Conservation (phyloP, 176 grass and related monocot species). For the Lolium multiflorum region DNA sequence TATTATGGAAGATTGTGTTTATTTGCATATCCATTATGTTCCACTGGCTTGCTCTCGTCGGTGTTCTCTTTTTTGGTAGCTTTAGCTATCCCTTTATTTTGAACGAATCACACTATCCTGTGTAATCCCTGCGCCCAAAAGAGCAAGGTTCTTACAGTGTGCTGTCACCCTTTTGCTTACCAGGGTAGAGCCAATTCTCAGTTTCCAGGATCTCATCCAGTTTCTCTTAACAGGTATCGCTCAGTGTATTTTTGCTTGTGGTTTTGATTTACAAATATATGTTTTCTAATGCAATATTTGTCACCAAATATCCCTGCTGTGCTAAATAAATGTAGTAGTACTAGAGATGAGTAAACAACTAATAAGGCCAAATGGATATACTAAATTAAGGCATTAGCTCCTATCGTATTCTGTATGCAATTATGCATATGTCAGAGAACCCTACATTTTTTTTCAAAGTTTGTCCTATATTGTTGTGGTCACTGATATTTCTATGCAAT, state of each 20-base stretch:
- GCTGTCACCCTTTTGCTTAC: constrained; percentile 18
- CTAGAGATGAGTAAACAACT: constrained; percentile 6
- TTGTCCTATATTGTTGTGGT: no score
- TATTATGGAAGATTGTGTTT: constrained; percentile 9
- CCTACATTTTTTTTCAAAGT: not conserved
- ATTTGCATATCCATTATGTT: constrained; percentile 16
- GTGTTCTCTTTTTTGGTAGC: not conserved
- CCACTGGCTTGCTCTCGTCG: not conserved
- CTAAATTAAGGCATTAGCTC: not conserved
- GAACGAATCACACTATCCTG: not conserved
- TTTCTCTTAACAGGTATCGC: constrained; percentile 41
- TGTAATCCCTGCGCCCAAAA: constrained; percentile 2
- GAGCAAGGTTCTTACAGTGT: constrained; percentile 12
- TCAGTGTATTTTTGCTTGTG: constrained; percentile 3
- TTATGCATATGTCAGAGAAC: not conserved
- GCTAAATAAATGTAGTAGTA: constrained; percentile 6
- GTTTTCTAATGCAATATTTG: not conserved
- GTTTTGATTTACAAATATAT: not conserved
- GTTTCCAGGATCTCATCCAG: constrained; percentile 45
- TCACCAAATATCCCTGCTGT: not conserved
- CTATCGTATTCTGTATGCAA: not conserved
- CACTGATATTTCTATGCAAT: no score
- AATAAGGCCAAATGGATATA: not conserved
- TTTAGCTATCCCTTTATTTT: constrained; percentile 16
- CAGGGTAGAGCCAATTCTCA: constrained; percentile 44